Conservation (phyloP, 768 basidiomycete species). For the Strobilomyces echinocephalus region DNA sequence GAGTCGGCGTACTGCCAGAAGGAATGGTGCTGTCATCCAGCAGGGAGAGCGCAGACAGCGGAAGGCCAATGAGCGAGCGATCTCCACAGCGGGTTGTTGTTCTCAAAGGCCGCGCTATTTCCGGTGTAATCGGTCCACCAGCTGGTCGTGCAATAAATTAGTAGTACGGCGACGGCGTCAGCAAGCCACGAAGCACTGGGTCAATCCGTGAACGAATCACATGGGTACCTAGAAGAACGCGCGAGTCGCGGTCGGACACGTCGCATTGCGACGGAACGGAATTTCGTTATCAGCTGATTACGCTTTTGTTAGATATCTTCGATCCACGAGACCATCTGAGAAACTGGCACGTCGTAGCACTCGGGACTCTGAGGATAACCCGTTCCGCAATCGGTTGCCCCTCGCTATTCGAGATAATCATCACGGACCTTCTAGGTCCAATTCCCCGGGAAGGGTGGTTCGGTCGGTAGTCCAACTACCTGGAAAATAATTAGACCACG, state of each 20-base stretch:
- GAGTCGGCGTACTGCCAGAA: slow-evolving; percentile 62
- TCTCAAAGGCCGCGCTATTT: slow-evolving; percentile 46
- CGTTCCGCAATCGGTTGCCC: too few species aligned
- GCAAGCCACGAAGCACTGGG: background rate
- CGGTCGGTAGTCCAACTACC: slow-evolving; percentile 54
- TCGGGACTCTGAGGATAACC: slow-evolving; percentile 47
- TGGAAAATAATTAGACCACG: slow-evolving; percentile 9
- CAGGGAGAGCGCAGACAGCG: slow-evolving; percentile 52
- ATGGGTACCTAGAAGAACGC: slow-evolving; percentile 34
- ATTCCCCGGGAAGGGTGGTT: slow-evolving; percentile 58
- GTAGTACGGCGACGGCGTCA: too few species aligned
- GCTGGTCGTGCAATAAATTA: too few species aligned
- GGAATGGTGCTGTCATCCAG: slow-evolving; percentile 51
- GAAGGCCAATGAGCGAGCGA: slow-evolving; percentile 44
- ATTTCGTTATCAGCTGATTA: slow-evolving; percentile 38
- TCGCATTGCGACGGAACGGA: too few species aligned
- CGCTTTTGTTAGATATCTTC: slow-evolving; percentile 51
- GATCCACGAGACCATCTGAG: slow-evolving; percentile 63
- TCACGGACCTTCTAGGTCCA: slow-evolving; percentile 56
- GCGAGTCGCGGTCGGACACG: too few species aligned
- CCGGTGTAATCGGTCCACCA: slow-evolving; percentile 46
- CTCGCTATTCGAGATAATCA: background rate
- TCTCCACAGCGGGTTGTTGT: slow-evolving; percentile 55
- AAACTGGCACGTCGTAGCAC: slow-evolving; percentile 50
- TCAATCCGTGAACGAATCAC: slow-evolving; percentile 23